Evolutionary conservation across 805 yeast species (phyloP).

Genomic region (Ogataea pilisensis): DNA sequence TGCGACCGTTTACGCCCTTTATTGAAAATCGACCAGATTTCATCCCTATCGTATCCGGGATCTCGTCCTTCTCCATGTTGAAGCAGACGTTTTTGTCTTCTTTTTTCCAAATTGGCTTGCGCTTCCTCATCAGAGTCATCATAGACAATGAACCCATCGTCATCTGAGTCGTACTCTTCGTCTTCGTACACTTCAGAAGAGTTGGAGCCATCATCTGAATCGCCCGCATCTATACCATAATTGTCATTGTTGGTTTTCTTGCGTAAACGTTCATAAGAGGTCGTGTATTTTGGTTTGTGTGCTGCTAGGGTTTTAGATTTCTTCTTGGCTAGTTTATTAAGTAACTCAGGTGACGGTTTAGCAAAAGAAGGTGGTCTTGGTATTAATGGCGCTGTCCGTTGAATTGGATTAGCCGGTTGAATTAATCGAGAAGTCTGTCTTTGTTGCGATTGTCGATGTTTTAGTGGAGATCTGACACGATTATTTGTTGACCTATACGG

Average conservation of each 20-base stretch:
- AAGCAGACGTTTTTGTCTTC: constrained; percentile 23
- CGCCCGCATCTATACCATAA: constrained; percentile 29
- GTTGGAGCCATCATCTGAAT: constrained; percentile 7
- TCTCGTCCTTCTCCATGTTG: no score
- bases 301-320: constrained; percentile 7
- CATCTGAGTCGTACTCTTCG: constrained; percentile 32
- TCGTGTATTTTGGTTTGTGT: constrained; percentile 8
- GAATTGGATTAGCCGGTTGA: no score
- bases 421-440: no score
- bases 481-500: neutral
- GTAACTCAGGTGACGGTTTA: constrained; percentile 53
- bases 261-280: neutral
- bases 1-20: constrained; percentile 36
- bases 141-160: constrained; percentile 31
- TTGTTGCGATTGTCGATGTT: neutral
- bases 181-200: constrained; percentile 32
- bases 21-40: constrained; percentile 84
- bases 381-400: no score
- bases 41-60: constrained; percentile 70
- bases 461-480: neutral
- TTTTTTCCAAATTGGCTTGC: constrained; percentile 9
- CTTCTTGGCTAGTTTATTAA: constrained; percentile 39
- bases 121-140: constrained; percentile 50
- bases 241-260: constrained; percentile 13
- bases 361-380: constrained; percentile 32